These are phyloP conservation scores for Fusarium zealandicum DNA, from an alignment of 2,329 filamentous ascomycete genomes.

Conservation along the genomic window DNA sequence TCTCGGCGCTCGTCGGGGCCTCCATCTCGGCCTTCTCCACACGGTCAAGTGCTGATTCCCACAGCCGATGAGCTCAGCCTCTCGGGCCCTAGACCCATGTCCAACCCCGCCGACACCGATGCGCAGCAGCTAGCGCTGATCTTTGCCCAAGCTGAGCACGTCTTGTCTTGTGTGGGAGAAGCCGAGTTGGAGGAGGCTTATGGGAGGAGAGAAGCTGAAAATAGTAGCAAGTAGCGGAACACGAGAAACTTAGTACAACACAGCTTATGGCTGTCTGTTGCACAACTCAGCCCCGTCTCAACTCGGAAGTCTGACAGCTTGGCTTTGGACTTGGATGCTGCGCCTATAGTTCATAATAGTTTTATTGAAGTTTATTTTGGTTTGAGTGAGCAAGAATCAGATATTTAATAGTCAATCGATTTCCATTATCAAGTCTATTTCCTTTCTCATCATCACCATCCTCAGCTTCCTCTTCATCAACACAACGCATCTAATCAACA, in stretches of 20 bases:
- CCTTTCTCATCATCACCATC: not conserved
- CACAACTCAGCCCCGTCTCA: not conserved
- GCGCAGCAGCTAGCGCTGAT: not conserved
- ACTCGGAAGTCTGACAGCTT: not conserved
- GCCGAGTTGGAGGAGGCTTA: not conserved
- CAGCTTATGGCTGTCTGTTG: not conserved
- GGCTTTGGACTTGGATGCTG: not conserved
- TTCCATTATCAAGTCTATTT: not conserved
- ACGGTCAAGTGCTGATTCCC: not conserved
- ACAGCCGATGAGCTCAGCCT: not conserved
- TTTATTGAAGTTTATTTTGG: not conserved
- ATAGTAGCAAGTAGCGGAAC: not conserved
- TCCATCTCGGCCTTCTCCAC: not conserved
- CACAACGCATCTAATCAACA: not conserved
- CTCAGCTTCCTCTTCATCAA: not conserved
- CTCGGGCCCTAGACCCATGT: not conserved
- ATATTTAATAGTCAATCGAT: not conserved
- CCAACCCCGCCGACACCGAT: not conserved
- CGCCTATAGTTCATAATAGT: not conserved
- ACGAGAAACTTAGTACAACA: not conserved
- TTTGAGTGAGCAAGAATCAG: not conserved
- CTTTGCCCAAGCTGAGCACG: not conserved
- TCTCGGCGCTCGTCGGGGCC: not conserved
- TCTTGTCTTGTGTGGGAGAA: not conserved
- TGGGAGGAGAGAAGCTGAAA: not conserved